phyloP scores from a whole-genome alignment of 768 basidiomycete genomes.

The Rhodotorula diobovata region DNA sequence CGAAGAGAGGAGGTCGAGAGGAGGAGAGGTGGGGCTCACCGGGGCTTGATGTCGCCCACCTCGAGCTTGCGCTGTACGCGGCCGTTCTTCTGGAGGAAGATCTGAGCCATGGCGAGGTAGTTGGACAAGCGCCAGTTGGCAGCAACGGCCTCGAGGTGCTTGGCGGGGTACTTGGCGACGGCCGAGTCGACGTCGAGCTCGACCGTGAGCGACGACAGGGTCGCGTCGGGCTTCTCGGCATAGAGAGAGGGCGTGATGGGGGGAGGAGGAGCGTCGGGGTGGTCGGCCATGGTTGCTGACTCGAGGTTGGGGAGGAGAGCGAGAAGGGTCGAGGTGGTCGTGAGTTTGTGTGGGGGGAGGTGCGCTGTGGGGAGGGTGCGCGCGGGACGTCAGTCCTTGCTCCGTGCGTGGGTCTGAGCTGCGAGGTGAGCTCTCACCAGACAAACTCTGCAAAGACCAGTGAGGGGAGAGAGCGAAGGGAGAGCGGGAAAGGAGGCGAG shows the following conservation, averaged over 20 bases:
- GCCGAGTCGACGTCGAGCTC: conserved; percentile 2
- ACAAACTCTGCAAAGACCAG: no score
- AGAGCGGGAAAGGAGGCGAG: no score
- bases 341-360: no score
- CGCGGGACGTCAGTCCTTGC: no score
- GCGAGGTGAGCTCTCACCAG: no score
- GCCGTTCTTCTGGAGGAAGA: conserved; percentile 71
- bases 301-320: background rate
- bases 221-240: background rate
- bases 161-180: conserved; percentile 3
- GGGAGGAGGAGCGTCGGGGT: conserved; percentile 29
- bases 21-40: conserved; percentile 58
- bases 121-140: conserved; percentile 23
- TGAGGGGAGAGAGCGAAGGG: no score
- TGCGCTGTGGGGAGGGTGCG: no score
- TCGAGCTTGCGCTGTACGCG: conserved; percentile 59
- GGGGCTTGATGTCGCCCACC: conserved; percentile 67
- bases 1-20: conserved; percentile 50
- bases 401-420: no score
- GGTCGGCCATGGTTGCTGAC: conserved; percentile 5
- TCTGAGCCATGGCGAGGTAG: conserved; percentile 56
- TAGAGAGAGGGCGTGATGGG: conserved; percentile 18
- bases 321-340: background rate
- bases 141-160: conserved; percentile 22
- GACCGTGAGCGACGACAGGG: conserved; percentile 21